phyloP scores from a whole-genome alignment of 495 filamentous ascomycete species.

The Extremus antarcticus region DNA sequence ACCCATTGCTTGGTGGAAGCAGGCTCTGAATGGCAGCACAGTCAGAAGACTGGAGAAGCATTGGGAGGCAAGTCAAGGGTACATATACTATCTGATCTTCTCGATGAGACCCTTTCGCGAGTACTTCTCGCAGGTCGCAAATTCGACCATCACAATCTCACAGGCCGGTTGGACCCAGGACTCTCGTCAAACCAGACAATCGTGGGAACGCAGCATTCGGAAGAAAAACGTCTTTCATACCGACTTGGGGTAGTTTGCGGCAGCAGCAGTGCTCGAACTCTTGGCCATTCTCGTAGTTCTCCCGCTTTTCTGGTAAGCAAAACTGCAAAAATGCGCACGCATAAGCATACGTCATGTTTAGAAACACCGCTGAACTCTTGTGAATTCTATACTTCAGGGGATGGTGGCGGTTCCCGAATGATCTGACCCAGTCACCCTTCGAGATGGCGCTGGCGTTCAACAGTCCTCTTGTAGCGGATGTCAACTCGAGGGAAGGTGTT shows the following conservation, averaged over 20 bases:
- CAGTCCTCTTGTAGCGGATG: background rate
- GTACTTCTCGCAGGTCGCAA: background rate
- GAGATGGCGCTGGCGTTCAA: background rate
- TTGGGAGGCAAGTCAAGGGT: background rate
- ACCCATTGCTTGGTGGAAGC: background rate
- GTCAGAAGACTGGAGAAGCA: background rate
- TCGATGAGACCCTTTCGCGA: no score
- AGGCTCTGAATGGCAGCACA: background rate
- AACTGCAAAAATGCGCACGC: no score
- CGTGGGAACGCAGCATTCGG: background rate
- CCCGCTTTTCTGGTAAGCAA: background rate
- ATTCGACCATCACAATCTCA: background rate
- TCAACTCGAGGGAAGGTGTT: background rate
- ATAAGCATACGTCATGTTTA: no score
- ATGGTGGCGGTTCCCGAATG: background rate
- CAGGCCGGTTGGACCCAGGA: background rate
- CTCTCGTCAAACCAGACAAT: background rate
- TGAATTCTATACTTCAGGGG: no score
- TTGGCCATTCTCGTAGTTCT: background rate
- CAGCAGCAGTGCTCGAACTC: background rate
- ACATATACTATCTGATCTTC: no score
- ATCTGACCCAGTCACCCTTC: background rate
- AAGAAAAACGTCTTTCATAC: background rate
- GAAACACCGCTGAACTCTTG: no score
- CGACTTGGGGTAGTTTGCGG: background rate